These are phyloP conservation scores for Cladosporium velox DNA, from an alignment of 2,329 filamentous ascomycete genomes.

Conservation along the genomic window DNA sequence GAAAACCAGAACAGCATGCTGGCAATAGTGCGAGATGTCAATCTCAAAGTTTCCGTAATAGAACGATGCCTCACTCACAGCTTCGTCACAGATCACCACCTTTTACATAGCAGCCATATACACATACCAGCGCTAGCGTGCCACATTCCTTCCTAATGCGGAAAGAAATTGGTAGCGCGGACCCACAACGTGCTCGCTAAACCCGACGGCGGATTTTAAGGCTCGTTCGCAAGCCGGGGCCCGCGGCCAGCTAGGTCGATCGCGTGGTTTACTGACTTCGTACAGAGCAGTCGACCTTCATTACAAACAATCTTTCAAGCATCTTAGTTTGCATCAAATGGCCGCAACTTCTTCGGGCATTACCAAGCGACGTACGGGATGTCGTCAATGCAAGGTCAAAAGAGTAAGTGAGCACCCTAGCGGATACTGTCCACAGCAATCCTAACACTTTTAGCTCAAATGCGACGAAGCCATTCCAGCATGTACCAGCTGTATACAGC, in stretches of 20 bases:
- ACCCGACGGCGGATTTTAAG: no score
- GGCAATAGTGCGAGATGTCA: not conserved
- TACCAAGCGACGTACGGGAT: not conserved
- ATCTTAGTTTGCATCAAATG: not conserved
- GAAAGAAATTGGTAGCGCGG: not conserved
- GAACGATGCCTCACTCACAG: not conserved
- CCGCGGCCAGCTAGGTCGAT: not conserved
- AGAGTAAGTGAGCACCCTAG: not conserved
- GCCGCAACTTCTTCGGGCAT: not conserved
- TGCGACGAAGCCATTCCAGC: slow-evolving; percentile 23
- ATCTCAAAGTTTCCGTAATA: not conserved
- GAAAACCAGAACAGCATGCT: not conserved
- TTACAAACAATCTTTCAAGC: not conserved
- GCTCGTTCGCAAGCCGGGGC: not conserved
- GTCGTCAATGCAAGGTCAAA: slow-evolving; percentile 11
- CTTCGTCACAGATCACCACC: not conserved
- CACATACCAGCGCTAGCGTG: slow-evolving; percentile 4
- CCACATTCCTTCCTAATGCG: slow-evolving; percentile 14
- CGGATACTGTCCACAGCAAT: not conserved
- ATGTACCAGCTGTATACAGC: slow-evolving; percentile 19
- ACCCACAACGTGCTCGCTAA: slow-evolving; percentile 9
- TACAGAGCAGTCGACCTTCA: not conserved
- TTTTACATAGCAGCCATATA: not conserved
- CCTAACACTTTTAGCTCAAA: slow-evolving; percentile 17
- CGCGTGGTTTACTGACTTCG: not conserved